Percentiles rank a stretch among this genome's conserved stretches.
phyloP scores from a whole-genome alignment of 2,329 filamentous ascomycete genomes.

The Fusarium siculi region DNA sequence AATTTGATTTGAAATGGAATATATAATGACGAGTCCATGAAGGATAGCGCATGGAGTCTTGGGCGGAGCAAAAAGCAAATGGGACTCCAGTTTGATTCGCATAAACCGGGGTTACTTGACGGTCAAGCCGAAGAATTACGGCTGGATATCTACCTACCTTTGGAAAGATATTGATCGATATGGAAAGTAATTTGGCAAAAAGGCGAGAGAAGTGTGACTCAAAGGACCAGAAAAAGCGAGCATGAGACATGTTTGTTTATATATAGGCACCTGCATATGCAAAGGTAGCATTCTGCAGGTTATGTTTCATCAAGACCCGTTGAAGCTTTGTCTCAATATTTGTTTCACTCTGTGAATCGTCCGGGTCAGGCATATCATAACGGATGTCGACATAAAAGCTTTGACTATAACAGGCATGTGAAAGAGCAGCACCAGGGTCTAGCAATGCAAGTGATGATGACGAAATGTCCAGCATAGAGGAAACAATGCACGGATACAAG shows the following conservation, averaged over 20 bases:
- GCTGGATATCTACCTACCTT: neutral
- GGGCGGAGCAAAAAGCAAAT: constrained; percentile 35
- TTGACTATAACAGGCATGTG: constrained; percentile 21
- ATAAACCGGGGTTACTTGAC: constrained; percentile 29
- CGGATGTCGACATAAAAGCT: neutral
- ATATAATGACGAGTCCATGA: constrained; percentile 41
- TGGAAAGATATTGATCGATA: neutral
- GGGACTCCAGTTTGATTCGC: constrained; percentile 25
- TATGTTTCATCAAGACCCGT: constrained; percentile 17
- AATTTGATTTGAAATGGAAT: constrained; percentile 24
- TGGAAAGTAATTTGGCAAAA: constrained; percentile 23
- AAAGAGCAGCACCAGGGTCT: constrained; percentile 11
- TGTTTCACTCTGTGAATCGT: neutral
- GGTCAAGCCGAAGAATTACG: constrained; percentile 22
- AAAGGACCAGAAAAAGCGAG: constrained; percentile 18
- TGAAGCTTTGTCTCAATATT: constrained; percentile 2
- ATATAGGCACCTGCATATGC: constrained; percentile 26
- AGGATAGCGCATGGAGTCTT: constrained; percentile 39
- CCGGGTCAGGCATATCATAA: neutral
- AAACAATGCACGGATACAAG: constrained; percentile 26
- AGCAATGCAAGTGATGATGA: constrained; percentile 32
- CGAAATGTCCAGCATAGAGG: constrained; percentile 18
- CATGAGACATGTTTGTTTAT: constrained; percentile 25
- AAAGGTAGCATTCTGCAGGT: constrained; percentile 23
- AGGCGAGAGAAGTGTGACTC: constrained; percentile 28